phyloP scores from a whole-genome alignment of 805 yeast genomes.

The Tetrapisispora pingtungensis region DNA sequence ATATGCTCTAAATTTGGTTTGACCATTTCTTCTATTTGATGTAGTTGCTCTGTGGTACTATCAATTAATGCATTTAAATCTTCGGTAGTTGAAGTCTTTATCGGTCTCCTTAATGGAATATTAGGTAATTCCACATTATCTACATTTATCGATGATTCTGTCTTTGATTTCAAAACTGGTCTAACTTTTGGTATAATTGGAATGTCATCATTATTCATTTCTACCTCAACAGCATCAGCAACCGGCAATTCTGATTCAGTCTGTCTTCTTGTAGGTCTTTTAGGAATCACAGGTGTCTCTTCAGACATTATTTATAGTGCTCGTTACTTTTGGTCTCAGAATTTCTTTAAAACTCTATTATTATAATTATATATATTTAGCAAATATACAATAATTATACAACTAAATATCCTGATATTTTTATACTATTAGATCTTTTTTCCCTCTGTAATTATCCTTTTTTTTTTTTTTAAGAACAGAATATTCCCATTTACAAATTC shows the following conservation, averaged over 20 bases:
- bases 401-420: too few relatives aligned
- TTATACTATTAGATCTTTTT: neutral
- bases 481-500: neutral
- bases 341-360: too few relatives aligned
- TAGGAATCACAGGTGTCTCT: neutral
- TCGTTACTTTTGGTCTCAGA: too few relatives aligned
- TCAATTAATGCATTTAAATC: constrained; percentile 8
- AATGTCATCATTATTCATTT: too few relatives aligned
- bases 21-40: constrained; percentile 8
- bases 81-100: constrained; percentile 6
- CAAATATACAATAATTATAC: too few relatives aligned
- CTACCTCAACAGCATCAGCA: too few relatives aligned
- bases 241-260: neutral
- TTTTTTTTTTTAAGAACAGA: neutral
- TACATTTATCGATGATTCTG: neutral
- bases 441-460: neutral
- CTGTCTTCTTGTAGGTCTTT: constrained; percentile 1
- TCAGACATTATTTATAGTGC: neutral
- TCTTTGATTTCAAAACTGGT: constrained; percentile 5
- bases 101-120: constrained; percentile 7
- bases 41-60: constrained; percentile 8
- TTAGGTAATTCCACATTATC: constrained; percentile 1
- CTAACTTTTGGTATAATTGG: constrained; percentile 5
- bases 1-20: neutral
- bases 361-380: too few relatives aligned